Evolutionary conservation across 2,329 filamentous ascomycete species (phyloP).

Genomic region (Calycina herbarum): DNA sequence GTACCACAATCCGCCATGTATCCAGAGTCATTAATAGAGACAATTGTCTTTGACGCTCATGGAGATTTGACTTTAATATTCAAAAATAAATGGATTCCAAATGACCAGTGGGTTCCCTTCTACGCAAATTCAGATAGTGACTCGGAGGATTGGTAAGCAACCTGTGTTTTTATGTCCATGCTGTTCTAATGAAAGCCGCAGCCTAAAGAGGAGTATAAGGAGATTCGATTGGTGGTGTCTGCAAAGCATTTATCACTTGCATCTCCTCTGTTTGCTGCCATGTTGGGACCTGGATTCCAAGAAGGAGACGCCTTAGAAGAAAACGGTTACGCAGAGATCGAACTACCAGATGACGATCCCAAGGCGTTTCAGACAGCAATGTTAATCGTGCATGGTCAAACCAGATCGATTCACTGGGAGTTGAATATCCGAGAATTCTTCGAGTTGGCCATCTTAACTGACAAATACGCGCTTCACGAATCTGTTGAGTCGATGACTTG

Average conservation of each 20-base stretch:
- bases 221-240: not conserved
- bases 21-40: no score
- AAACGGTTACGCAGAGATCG: not conserved
- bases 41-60: no score
- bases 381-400: not conserved
- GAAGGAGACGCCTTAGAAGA: not conserved
- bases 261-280: not conserved
- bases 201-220: not conserved
- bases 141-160: no score
- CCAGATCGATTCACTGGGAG: not conserved
- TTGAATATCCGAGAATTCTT: not conserved
- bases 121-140: no score
- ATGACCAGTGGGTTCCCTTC: no score
- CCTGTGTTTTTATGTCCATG: no score
- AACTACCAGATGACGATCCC: not conserved
- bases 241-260: not conserved
- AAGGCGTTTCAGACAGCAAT: not conserved
- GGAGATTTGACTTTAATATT: no score
- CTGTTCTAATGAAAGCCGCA: not conserved
- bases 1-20: no score
- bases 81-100: no score
- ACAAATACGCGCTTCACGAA: not conserved
- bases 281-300: not conserved
- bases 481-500: not conserved
- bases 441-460: not conserved